These are phyloP conservation scores for Rosa chinensis DNA, from an alignment of 306 rosid genomes.

Conservation along the genomic window DNA sequence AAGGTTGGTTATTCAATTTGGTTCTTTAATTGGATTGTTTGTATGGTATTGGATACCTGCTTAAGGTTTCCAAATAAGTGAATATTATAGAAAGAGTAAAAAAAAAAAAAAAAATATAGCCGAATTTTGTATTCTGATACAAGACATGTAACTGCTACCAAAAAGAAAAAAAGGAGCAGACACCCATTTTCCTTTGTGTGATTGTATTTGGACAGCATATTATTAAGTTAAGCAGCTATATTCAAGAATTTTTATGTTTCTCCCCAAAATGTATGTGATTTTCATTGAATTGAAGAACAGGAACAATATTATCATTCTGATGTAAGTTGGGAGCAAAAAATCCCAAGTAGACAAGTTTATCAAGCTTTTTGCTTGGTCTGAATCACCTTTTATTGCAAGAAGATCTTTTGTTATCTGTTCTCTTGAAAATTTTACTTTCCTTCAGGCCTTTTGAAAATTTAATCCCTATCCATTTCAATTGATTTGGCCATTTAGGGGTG, in stretches of 20 bases:
- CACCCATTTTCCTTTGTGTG: slow-evolving; percentile 26
- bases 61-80: slow-evolving; percentile 37
- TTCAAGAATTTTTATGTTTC: neutral
- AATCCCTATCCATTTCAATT: neutral
- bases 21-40: slow-evolving; percentile 35
- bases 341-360: neutral
- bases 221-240: slow-evolving; percentile 1
- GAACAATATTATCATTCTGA: neutral
- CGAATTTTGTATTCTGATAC: slow-evolving; percentile 33
- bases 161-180: slow-evolving; percentile 24
- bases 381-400: neutral
- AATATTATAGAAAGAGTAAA: slow-evolving; percentile 40
- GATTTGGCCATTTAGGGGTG: neutral
- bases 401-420: neutral
- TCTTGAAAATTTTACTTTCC: neutral
- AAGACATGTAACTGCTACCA: slow-evolving; percentile 26
- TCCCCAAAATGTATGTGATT: neutral
- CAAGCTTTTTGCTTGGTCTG: neutral
- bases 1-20: slow-evolving; percentile 32
- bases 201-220: slow-evolving; percentile 3
- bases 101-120: slow-evolving; percentile 12
- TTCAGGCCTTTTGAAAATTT: neutral
- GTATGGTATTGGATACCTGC: slow-evolving; percentile 29
- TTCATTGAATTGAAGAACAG: neutral
- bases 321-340: neutral